Evolutionary conservation across 1,284 basidiomycete genomes (phyloP).

Genomic region (Ustilago tritici): DNA sequence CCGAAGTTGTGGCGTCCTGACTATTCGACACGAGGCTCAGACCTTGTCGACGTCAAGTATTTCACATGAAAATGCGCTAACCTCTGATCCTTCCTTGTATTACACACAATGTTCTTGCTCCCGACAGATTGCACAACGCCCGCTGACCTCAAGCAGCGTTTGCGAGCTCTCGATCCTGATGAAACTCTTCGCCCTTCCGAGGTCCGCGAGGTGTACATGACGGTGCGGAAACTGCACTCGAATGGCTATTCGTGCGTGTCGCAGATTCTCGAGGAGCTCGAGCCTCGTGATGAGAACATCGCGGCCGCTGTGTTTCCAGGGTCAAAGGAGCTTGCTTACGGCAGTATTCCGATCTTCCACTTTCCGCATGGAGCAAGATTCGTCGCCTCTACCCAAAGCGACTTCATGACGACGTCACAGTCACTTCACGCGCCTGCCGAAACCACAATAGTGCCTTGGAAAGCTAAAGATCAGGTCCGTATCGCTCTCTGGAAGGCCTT

Average conservation of each 20-base stretch:
- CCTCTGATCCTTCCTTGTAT: background rate
- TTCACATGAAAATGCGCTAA: background rate
- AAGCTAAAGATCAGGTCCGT: slow-evolving; percentile 9
- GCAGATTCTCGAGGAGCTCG: slow-evolving; percentile 42
- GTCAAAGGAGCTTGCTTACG: slow-evolving; percentile 6
- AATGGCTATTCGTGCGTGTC: slow-evolving; percentile 7
- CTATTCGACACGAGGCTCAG: slow-evolving; percentile 21
- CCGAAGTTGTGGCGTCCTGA: slow-evolving; percentile 38
- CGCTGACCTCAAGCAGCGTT: slow-evolving; percentile 8
- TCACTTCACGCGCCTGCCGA: background rate
- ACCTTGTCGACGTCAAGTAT: background rate
- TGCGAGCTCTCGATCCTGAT: slow-evolving; percentile 11
- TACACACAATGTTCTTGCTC: background rate
- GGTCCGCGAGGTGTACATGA: slow-evolving; percentile 14
- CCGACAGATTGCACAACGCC: slow-evolving; percentile 22
- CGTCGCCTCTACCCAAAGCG: background rate
- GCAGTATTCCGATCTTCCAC: slow-evolving; percentile 33
- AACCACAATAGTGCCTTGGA: slow-evolving; percentile 17
- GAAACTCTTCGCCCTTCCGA: slow-evolving; percentile 21
- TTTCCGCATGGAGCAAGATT: slow-evolving; percentile 5
- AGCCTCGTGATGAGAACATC: slow-evolving; percentile 34
- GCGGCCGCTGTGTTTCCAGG: slow-evolving; percentile 5
- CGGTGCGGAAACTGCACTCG: slow-evolving; percentile 8
- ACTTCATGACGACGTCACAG: slow-evolving; percentile 23
- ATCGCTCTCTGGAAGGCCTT: slow-evolving; percentile 34